Percentiles rank a stretch among this genome's conserved stretches.
phyloP scores from a whole-genome alignment of 345 rosid species.

The Eucalyptus cloeziana region DNA sequence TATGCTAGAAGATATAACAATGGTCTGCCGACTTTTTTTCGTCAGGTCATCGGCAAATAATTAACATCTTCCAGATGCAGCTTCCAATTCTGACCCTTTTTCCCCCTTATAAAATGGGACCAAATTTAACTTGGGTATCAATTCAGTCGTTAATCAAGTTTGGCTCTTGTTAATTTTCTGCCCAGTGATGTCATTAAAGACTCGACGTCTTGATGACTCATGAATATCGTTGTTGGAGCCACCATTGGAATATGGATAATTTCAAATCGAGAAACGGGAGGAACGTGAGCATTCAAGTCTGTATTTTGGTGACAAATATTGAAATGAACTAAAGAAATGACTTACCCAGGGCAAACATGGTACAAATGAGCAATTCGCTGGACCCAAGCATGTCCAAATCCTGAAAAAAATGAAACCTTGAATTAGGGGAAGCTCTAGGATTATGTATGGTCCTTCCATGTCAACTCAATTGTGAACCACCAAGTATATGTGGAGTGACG shows the following conservation, averaged over 20 bases:
- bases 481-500: neutral
- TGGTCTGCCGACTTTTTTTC: neutral
- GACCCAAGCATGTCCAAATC: neutral
- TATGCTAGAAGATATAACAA: fast-evolving
- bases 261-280: neutral
- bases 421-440: neutral
- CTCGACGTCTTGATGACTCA: fast-evolving
- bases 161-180: neutral
- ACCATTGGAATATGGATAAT: neutral
- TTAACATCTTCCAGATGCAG: neutral
- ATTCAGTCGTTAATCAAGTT: neutral
- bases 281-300: neutral
- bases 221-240: neutral
- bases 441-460: neutral
- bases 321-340: neutral
- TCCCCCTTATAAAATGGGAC: neutral
- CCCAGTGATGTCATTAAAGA: neutral
- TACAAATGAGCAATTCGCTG: neutral
- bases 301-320: neutral
- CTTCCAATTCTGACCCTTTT: neutral
- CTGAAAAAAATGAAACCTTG: neutral
- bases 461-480: neutral
- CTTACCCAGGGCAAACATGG: neutral
- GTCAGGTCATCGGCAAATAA: neutral
- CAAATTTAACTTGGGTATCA: neutral